These are phyloP conservation scores for Athelia psychrophila DNA, from an alignment of 1,284 basidiomycete species.

Conservation along the genomic window DNA sequence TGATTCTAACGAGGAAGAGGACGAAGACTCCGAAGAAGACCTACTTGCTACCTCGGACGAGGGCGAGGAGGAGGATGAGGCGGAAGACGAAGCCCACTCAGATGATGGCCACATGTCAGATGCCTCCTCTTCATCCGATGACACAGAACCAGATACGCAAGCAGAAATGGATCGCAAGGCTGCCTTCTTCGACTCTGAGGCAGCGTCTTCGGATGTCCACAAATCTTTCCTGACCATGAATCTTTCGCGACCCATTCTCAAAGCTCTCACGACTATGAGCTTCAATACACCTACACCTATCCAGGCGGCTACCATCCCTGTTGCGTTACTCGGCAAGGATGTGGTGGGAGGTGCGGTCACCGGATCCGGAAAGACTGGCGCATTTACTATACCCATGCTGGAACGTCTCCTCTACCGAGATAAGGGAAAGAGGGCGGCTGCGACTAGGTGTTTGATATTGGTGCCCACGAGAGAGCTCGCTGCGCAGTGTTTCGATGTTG, in stretches of 20 bases:
- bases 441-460: slow-evolving; percentile 92
- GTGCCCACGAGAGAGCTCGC: slow-evolving; percentile 94
- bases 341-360: slow-evolving; percentile 95
- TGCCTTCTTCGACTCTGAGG: slow-evolving; percentile 79
- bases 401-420: slow-evolving; percentile 91
- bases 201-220: slow-evolving; percentile 41
- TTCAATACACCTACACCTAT: slow-evolving; percentile 93
- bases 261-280: slow-evolving; percentile 79
- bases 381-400: slow-evolving; percentile 92
- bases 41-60: slow-evolving; percentile 47
- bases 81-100: slow-evolving; percentile 14
- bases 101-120: slow-evolving; percentile 27
- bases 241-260: slow-evolving; percentile 86
- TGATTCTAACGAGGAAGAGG: slow-evolving; percentile 26
- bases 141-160: slow-evolving; percentile 66
- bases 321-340: slow-evolving; percentile 92
- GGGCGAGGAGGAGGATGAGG: slow-evolving; percentile 20
- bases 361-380: slow-evolving; percentile 95
- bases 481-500: slow-evolving; percentile 92
- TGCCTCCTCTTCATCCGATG: slow-evolving; percentile 38
- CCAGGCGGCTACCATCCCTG: slow-evolving; percentile 89
- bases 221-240: slow-evolving; percentile 84
- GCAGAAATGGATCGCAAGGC: slow-evolving; percentile 78
- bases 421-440: slow-evolving; percentile 79
- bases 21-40: slow-evolving; percentile 30